Evolutionary conservation across 169 alveolate species (phyloP).

Genomic region (Cyclospora cayetanensis): DNA sequence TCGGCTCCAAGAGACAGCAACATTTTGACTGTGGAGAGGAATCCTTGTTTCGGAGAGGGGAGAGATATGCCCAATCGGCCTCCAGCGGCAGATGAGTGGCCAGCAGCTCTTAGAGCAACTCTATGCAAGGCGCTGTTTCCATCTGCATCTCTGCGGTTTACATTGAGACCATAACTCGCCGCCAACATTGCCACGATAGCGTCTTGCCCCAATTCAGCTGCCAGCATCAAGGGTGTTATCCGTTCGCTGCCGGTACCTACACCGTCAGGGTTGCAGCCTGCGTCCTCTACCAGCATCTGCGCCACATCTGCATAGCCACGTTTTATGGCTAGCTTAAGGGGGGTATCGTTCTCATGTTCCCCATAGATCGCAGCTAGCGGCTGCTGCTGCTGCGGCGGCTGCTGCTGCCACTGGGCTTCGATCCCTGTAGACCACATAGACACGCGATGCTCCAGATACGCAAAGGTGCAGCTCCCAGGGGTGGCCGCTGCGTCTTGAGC

Average conservation of each 20-base stretch:
- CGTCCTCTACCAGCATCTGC: conserved; percentile 77
- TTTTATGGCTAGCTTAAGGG: conserved; percentile 82
- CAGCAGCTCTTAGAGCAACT: conserved; percentile 72
- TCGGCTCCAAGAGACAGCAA: conserved; percentile 79
- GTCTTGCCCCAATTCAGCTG: conserved; percentile 85
- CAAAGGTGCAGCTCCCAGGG: conserved; percentile 59
- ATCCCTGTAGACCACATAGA: not conserved
- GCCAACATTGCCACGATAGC: conserved; percentile 79
- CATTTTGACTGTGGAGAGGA: conserved; percentile 23
- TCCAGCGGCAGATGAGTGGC: not conserved
- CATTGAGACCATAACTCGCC: conserved; percentile 81
- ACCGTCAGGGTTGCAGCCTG: conserved; percentile 78
- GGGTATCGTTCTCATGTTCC: conserved; percentile 74
- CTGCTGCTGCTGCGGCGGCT: conserved; percentile 50
- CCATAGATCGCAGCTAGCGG: conserved; percentile 10
- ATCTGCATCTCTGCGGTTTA: conserved; percentile 81
- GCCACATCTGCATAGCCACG: conserved; percentile 79
- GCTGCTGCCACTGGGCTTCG: not conserved
- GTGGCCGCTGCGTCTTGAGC: conserved; percentile 59
- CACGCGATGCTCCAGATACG: conserved; percentile 48
- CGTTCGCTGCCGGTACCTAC: conserved; percentile 72
- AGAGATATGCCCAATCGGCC: not conserved
- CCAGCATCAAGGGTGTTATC: conserved; percentile 88
- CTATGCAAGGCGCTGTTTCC: conserved; percentile 87
- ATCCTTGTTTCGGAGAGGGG: not conserved